Percentiles rank a stretch among this genome's conserved stretches.
Conservation (phyloP, 371 early-diverging fungal genomes). For the Syncephalastrum sp. region DNA sequence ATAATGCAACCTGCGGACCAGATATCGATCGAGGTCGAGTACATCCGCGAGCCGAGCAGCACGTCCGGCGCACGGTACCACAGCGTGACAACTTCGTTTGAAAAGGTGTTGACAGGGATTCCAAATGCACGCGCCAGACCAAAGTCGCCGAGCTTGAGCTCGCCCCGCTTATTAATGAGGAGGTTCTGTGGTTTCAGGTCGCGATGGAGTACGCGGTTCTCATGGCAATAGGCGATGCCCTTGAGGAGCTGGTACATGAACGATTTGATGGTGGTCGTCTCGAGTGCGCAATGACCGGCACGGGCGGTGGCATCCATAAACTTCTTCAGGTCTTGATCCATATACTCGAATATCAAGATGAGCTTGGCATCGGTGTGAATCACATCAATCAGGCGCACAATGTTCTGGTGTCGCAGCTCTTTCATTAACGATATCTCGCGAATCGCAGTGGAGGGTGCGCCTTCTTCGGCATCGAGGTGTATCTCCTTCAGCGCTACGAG, state of each 20-base stretch:
- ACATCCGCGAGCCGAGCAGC: conserved; percentile 92
- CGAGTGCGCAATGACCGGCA: conserved; percentile 67
- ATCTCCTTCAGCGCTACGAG: conserved; percentile 99
- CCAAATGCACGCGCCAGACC: conserved; percentile 97
- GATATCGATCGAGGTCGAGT: conserved; percentile 97
- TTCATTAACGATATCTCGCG: conserved; percentile 96
- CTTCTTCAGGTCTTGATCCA: conserved; percentile 98
- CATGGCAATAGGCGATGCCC: conserved; percentile 95
- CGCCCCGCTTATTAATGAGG: conserved; percentile 84
- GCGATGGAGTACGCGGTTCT: conserved; percentile 93
- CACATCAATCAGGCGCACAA: conserved; percentile 94
- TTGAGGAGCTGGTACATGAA: conserved; percentile 88
- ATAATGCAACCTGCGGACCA: conserved; percentile 99
- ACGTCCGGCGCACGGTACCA: conserved; percentile 98
- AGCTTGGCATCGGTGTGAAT: conserved; percentile 98
- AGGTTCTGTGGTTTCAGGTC: conserved; percentile 98
- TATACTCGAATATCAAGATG: conserved; percentile 98
- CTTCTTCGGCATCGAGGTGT: conserved; percentile 88
- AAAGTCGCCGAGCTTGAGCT: conserved; percentile 94
- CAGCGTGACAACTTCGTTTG: conserved; percentile 98
- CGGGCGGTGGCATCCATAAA: conserved; percentile 83
- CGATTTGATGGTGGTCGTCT: conserved; percentile 66
- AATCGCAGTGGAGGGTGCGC: conserved; percentile 95
- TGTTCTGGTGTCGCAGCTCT: conserved; percentile 88
- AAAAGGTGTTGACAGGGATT: conserved; percentile 94